Evolutionary conservation across 148 eudicot genomes (phyloP).

Genomic region (Hydrangea macrophylla): DNA sequence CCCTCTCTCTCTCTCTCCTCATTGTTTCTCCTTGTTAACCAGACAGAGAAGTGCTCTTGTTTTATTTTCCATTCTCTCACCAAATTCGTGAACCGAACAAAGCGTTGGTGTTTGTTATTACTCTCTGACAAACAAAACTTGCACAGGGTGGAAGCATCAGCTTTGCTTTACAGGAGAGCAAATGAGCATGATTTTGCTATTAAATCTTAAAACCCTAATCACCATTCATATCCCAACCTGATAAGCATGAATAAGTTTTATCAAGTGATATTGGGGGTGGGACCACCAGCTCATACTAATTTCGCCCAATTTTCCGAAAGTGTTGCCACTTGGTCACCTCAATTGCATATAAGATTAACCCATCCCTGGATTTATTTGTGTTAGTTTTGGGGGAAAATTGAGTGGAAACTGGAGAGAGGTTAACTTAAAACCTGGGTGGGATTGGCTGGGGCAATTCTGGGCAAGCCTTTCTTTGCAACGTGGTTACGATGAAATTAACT

Average conservation of each 20-base stretch:
- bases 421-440: background rate
- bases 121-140: background rate
- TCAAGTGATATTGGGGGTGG: background rate
- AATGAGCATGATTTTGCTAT: slow-evolving; percentile 89
- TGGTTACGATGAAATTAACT: background rate
- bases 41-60: too few relatives aligned
- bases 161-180: slow-evolving; percentile 91
- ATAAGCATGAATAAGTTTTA: background rate
- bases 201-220: slow-evolving; percentile 43
- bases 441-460: background rate
- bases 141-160: slow-evolving; percentile 99
- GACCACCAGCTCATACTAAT: background rate
- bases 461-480: background rate
- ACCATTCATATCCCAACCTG: slow-evolving; percentile 17
- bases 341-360: background rate
- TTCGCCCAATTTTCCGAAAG: background rate
- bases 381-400: background rate
- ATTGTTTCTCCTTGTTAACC: too few relatives aligned
- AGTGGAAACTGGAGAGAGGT: background rate
- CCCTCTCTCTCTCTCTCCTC: too few relatives aligned
- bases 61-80: too few relatives aligned
- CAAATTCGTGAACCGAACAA: too few relatives aligned
- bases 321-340: background rate
- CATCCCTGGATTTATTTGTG: background rate
- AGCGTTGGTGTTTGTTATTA: background rate